These are phyloP conservation scores for Auricularia sp. DNA, from an alignment of 768 basidiomycete genomes.

Conservation along the genomic window DNA sequence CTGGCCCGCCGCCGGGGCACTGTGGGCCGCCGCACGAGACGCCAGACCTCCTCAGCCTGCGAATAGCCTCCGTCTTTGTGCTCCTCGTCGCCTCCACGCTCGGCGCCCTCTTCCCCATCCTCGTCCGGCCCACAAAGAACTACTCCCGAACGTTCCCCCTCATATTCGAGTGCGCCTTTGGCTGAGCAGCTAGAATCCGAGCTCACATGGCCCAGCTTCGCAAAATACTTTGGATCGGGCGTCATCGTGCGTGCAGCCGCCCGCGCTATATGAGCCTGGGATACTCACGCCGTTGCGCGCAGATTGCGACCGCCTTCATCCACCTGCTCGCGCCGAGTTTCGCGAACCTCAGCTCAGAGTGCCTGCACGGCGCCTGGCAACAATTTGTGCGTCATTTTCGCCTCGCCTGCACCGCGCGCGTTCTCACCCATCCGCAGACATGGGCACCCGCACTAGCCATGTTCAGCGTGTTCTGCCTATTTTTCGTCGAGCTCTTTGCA, in stretches of 20 bases:
- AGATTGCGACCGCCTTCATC: slow-evolving; percentile 88
- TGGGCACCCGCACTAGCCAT: slow-evolving; percentile 77
- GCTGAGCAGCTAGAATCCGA: not conserved
- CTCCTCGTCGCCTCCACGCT: slow-evolving; percentile 14
- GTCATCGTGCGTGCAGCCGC: slow-evolving; percentile 50
- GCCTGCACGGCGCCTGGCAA: slow-evolving; percentile 60
- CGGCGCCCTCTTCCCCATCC: slow-evolving; percentile 17
- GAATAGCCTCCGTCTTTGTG: slow-evolving; percentile 15
- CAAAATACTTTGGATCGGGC: slow-evolving; percentile 86
- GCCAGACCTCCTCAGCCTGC: slow-evolving; percentile 3
- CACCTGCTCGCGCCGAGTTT: slow-evolving; percentile 72
- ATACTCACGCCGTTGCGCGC: slow-evolving; percentile 3
- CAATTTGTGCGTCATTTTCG: slow-evolving; percentile 49
- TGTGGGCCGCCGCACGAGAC: not conserved
- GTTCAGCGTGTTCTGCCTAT: slow-evolving; percentile 71
- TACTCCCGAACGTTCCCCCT: not conserved
- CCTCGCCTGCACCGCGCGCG: not conserved
- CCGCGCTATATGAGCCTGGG: not conserved
- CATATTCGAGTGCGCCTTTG: slow-evolving; percentile 53
- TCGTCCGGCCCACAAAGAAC: not conserved
- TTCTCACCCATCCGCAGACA: slow-evolving; percentile 35
- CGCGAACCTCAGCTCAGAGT: slow-evolving; percentile 57
- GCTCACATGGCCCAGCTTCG: slow-evolving; percentile 39
- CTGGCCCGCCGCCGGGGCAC: not conserved
- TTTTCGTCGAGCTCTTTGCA: slow-evolving; percentile 75